Conservation (phyloP, 1,284 basidiomycete genomes). For the Trametes polyzona region DNA sequence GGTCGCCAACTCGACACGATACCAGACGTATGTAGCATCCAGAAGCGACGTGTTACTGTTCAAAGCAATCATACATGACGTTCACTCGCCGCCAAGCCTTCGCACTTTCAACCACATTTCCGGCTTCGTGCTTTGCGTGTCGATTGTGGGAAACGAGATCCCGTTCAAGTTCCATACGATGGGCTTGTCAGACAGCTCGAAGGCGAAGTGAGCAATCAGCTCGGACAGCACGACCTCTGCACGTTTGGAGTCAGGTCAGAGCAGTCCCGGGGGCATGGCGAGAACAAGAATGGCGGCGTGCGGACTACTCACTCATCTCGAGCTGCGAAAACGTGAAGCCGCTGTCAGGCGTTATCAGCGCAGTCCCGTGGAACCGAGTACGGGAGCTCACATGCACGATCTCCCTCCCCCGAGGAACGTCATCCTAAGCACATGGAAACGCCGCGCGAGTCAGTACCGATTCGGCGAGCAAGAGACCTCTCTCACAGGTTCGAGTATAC, state of each 20-base stretch:
- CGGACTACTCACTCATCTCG: constrained; percentile 40
- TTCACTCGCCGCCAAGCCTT: no score
- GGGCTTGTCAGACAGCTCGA: constrained; percentile 15
- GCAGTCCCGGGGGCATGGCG: no score
- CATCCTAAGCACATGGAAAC: constrained; percentile 27
- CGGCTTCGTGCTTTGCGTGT: constrained; percentile 20
- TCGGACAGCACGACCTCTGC: constrained; percentile 20
- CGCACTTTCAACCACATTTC: constrained; percentile 23
- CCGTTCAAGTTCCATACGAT: constrained; percentile 22
- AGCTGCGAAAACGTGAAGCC: constrained; percentile 33
- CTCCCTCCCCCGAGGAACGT: constrained; percentile 38
- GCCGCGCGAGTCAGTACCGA: no score
- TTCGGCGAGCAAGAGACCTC: no score
- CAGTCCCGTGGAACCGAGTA: background rate
- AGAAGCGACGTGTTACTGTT: no score
- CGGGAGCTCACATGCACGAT: constrained; percentile 34
- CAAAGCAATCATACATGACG: no score
- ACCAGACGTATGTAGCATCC: no score
- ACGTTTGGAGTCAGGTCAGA: no score
- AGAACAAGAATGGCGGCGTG: no score
- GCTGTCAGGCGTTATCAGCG: constrained; percentile 18
- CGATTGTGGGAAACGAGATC: constrained; percentile 24
- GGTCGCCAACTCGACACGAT: no score
- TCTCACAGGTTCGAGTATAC: no score
- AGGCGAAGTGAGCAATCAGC: constrained; percentile 15